Evolutionary conservation across 2,329 filamentous ascomycete genomes (phyloP), one percentile per base, ranked within the genome.

Genomic region (Exophiala dermatitidis): DNA sequence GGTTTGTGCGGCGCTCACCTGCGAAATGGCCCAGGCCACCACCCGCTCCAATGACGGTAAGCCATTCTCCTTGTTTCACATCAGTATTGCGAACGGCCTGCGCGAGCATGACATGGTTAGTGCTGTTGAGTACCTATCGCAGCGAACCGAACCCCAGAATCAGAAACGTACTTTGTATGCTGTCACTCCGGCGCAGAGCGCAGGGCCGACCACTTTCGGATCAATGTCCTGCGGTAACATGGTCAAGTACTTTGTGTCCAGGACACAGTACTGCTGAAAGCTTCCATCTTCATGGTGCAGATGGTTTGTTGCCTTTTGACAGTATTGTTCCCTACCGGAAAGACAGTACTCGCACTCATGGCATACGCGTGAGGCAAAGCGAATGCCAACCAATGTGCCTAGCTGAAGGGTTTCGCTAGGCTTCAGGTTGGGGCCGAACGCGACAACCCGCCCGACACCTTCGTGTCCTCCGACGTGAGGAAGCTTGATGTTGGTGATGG

Each of bases 401-500:
- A 74, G 32, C 30, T 68, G 66, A 19, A 74, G 57, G 2, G 67
- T 66, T 2, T 65, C 62, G 4, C 29, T 46, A 8, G 50, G 52
- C 5, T 48, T 50, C 8, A 58, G 26, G 19, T 55, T 50, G 1
- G 71, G 66, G 0, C 73, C 72, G 3, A 74, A 60, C 0, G 65
- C 62, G 10, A 74, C 62, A 40, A 74, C 69, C 0, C 68, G 68
- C 1, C 71, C 72, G 10, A 74, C 67, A 1, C 72, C 73, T 65
- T 75, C 72, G 57, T 74, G 72, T 4, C 72, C 71, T 10, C 71
- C 72, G n/a, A 74, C 64, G 49, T 75, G 72, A 0, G 72, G 72
- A 0, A 73, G 62, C 51, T 74, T 74, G 56, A 74, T 71, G 9
- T 70, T 65, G 1, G 69, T 72, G 33, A 74, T 74, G 6, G 71